Evolutionary conservation across 371 early-diverging fungal genomes (phyloP).

Genomic region (Lichtheimia ornata): DNA sequence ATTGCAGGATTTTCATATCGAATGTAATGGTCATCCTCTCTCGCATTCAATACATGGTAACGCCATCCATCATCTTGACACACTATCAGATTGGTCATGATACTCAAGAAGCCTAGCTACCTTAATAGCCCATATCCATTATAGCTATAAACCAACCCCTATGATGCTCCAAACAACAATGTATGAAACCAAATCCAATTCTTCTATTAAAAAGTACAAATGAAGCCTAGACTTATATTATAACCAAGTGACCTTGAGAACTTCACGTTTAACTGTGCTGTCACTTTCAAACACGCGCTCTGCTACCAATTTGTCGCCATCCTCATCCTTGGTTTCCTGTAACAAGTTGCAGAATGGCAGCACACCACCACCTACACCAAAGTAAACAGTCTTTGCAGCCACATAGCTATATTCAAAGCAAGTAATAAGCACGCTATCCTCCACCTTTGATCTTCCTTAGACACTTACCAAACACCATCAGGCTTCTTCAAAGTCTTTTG

Average conservation of each 20-base stretch:
- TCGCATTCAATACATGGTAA: no score
- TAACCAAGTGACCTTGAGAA: constrained; percentile 23
- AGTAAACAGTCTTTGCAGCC: constrained; percentile 92
- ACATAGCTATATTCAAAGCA: constrained; percentile 57
- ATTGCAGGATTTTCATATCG: no score
- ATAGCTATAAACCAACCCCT: no score
- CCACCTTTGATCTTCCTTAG: no score
- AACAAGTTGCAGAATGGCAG: constrained; percentile 66
- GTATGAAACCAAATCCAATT: neutral
- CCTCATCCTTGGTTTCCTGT: constrained; percentile 39
- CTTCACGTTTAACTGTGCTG: constrained; percentile 79
- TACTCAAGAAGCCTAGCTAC: no score
- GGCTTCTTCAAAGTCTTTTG: constrained; percentile 64
- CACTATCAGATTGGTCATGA: no score
- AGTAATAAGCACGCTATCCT: neutral
- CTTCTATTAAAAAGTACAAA: neutral
- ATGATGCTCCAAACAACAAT: no score
- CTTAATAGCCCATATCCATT: no score
- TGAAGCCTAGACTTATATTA: neutral
- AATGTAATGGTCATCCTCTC: no score
- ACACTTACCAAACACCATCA: constrained; percentile 70
- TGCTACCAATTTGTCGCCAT: constrained; percentile 57
- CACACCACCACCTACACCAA: constrained; percentile 85
- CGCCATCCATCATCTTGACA: no score
- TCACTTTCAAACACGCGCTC: constrained; percentile 64